Conservation (phyloP, 305 asterid species). For the Fraxinus baroniana region DNA sequence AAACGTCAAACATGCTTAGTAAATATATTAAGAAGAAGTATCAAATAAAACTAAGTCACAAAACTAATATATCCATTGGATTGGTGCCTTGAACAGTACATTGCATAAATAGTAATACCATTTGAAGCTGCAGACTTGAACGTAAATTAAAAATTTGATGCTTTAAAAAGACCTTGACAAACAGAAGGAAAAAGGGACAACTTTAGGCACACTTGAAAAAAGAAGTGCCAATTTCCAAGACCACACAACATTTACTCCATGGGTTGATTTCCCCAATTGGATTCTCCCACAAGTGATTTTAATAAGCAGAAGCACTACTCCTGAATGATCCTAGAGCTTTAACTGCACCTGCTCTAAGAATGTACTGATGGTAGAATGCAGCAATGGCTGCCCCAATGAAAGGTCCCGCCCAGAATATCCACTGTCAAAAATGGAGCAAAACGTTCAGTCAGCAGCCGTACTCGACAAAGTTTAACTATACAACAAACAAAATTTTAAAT, state of each 20-base stretch:
- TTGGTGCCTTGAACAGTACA: neutral
- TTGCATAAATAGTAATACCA: neutral
- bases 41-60: neutral
- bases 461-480: neutral
- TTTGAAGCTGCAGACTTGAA: neutral
- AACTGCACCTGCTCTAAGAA: conserved; percentile 65
- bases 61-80: neutral
- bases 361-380: conserved; percentile 64
- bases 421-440: conserved; percentile 30
- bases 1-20: neutral
- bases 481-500: neutral
- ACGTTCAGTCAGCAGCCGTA: neutral
- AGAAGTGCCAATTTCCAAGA: neutral
- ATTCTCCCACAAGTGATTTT: neutral
- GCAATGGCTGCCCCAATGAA: conserved; percentile 80
- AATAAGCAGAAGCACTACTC: conserved; percentile 46
- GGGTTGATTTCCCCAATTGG: neutral
- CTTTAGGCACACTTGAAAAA: neutral
- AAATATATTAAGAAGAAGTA: too few relatives aligned
- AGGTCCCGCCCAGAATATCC: conserved; percentile 93
- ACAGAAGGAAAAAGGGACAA: neutral
- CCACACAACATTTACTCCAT: neutral
- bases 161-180: neutral
- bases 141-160: neutral
- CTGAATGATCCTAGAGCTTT: conserved; percentile 77